A percentile compares a stretch with the other conserved stretches of the same genome.
Evolutionary conservation across 805 yeast genomes (phyloP).

Genomic region (Wickerhamomyces tratensis): DNA sequence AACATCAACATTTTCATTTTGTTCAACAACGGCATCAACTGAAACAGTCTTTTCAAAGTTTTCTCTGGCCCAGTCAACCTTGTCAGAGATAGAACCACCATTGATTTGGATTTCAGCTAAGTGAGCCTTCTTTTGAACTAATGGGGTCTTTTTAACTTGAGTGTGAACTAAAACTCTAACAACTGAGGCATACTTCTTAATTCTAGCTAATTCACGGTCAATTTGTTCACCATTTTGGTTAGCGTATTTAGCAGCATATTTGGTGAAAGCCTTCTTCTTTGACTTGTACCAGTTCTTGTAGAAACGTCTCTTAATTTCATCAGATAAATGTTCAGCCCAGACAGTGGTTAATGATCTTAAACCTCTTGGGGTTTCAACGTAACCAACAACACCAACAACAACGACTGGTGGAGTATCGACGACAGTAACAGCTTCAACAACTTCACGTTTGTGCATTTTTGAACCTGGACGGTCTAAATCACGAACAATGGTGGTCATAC

Average conservation of each 20-base stretch:
- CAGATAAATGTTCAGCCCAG: conserved; percentile 99
- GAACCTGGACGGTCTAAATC: conserved; percentile 99
- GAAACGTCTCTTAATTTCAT: conserved; percentile 99
- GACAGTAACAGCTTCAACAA: conserved; percentile 98
- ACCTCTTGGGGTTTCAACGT: conserved; percentile 99
- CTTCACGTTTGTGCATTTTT: conserved; percentile 99
- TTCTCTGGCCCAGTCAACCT: conserved; percentile 97
- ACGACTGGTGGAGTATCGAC: conserved; percentile 99
- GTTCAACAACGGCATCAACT: conserved; percentile 94
- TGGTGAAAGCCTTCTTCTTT: conserved; percentile 99
- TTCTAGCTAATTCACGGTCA: conserved; percentile 96
- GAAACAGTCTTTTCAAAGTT: conserved; percentile 98
- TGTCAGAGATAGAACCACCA: conserved; percentile 98
- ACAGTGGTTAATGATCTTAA: conserved; percentile 98
- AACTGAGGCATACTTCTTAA: conserved; percentile 95
- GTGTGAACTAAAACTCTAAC: conserved; percentile 99
- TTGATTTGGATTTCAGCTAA: conserved; percentile 98
- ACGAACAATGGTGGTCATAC: conserved; percentile 99
- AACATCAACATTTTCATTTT: conserved; percentile 97
- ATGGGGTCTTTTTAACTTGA: conserved; percentile 98
- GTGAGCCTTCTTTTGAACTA: conserved; percentile 99
- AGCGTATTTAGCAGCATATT: conserved; percentile 98
- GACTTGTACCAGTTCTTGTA: conserved; percentile 99
- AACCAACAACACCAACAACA: conserved; percentile 99
- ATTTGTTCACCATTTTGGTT: conserved; percentile 77